Evolutionary conservation across 1,139 yeast genomes (phyloP), one percentile per base, ranked within the genome.

Genomic region (Kodamaea suecica): DNA sequence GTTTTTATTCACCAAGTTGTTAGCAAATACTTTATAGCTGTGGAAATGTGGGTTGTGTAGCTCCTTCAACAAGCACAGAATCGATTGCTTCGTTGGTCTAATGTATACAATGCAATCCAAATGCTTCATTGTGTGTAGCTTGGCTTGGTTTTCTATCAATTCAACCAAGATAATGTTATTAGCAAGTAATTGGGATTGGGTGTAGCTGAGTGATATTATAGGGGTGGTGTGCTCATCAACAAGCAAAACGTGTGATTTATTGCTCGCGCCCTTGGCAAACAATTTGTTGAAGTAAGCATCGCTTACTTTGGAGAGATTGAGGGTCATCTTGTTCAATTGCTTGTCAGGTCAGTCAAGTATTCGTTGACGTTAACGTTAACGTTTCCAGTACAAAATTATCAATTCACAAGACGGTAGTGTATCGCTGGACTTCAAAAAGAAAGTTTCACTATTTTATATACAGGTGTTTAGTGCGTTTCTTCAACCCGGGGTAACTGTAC

Each of bases 101-200:
- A 88, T 69, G 51, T 86, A 88, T 12, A 84, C 83, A 21, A 90
- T 66, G 55, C 97, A 90, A 49, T 79, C 79, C 49, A 92, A 61
- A 54, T 90, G 95, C 41, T 94, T 78, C 84, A 92, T 68, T 8
- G 47, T 68, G 38, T 77, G 78, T 47, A 90, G 87, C 27, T 87
- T 67, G 23, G 64, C 57, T n/a, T 63, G 59, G 49, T 85, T 86
- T 34, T 64, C 70, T 8, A 70, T 79, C 80, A 47, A 80, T 38
- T 88, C 97, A 31, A 88, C 80, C 34, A 92, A 68, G 41, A 86
- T 87, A 14, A 92, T 77, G 43, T 90, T 95, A 47, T 85, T 78
- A 44, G 83, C 80, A 32, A 92, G 71, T 34, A 92, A 70, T 44
- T 82, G 84, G 4, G 95, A 81, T 57, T 94, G 98, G 2, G 96